Conservation (phyloP, 345 rosid genomes). For the Kandelia obovata region DNA sequence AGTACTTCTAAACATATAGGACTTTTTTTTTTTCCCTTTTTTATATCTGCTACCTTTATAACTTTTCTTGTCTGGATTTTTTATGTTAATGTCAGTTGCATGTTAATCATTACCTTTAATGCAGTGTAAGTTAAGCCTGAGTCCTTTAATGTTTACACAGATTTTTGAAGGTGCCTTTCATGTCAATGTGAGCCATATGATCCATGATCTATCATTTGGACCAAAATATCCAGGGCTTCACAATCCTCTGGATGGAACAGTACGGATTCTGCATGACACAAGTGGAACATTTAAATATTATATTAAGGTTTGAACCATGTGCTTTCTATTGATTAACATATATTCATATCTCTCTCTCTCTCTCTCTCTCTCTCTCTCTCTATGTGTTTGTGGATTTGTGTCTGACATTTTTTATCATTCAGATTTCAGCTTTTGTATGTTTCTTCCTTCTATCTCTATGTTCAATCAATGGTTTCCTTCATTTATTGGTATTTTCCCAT, state of each 20-base stretch:
- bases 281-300: conserved; percentile 96
- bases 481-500: no score
- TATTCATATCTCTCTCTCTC: no score
- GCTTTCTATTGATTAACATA: no score
- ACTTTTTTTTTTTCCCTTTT: no score
- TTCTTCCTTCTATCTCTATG: no score
- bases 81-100: neutral
- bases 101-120: neutral
- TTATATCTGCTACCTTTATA: no score
- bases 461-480: no score
- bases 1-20: no score
- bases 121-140: neutral
- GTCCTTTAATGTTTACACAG: conserved; percentile 36
- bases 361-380: no score
- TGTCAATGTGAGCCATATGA: conserved; percentile 86
- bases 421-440: no score
- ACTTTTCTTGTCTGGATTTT: neutral
- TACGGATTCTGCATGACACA: conserved; percentile 55
- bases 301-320: conserved; percentile 51
- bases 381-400: no score
- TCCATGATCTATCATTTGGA: conserved; percentile 91
- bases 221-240: conserved; percentile 93
- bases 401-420: no score
- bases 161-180: conserved; percentile 80
- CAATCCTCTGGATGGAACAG: conserved; percentile 90